phyloP scores from a whole-genome alignment of 768 basidiomycete species.

The Rhizopogon salebrosus region DNA sequence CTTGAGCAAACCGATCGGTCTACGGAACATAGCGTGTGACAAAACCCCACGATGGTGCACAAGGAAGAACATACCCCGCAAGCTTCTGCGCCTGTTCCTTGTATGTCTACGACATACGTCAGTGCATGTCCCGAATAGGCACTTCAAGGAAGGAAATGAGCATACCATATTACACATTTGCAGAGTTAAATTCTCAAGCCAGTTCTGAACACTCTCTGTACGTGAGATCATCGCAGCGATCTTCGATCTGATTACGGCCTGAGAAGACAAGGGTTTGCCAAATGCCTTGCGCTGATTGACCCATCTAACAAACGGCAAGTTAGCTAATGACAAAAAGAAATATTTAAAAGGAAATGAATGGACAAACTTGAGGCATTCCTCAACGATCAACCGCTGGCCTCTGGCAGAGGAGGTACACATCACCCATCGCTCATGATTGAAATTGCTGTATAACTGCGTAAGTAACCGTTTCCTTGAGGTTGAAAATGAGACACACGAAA shows the following conservation, averaged over 20 bases:
- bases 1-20: constrained; percentile 55
- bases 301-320: constrained; percentile 43
- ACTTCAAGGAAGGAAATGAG: constrained; percentile 10
- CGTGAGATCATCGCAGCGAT: constrained; percentile 69
- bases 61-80: constrained; percentile 44
- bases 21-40: constrained; percentile 5
- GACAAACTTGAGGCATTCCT: constrained; percentile 66
- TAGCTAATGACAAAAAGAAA: not conserved
- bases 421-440: constrained; percentile 73
- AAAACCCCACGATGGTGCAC: not conserved
- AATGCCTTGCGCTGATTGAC: constrained; percentile 74
- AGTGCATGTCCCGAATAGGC: constrained; percentile 1
- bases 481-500: constrained; percentile 32
- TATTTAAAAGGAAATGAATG: not conserved
- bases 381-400: constrained; percentile 57
- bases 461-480: constrained; percentile 19
- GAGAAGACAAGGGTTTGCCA: constrained; percentile 61
- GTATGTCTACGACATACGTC: constrained; percentile 40
- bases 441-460: constrained; percentile 33
- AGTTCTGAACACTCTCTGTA: constrained; percentile 67
- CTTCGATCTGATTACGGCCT: constrained; percentile 74
- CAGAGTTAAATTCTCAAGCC: constrained; percentile 76
- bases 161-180: constrained; percentile 78
- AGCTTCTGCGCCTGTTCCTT: constrained; percentile 62
- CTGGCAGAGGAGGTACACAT: constrained; percentile 56